These are phyloP conservation scores for Prunus yedoensis DNA, from an alignment of 331 rosid genomes.

Conservation along the genomic window DNA sequence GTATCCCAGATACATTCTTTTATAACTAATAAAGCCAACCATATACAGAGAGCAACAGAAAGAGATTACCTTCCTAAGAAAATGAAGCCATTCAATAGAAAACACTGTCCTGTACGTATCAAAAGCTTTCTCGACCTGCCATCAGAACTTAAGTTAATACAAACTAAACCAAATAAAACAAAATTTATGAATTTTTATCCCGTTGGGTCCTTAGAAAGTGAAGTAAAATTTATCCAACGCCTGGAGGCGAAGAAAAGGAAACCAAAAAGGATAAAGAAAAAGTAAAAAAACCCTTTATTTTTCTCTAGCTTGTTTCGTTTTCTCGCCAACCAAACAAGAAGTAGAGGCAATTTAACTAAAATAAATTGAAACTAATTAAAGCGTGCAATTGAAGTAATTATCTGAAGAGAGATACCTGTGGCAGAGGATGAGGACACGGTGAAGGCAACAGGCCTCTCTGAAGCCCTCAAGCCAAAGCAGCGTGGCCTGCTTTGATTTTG, in stretches of 20 bases:
- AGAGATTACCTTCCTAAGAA: conserved; percentile 77
- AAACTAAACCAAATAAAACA: neutral
- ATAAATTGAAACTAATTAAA: neutral
- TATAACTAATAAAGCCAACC: neutral
- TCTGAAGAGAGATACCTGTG: conserved; percentile 32
- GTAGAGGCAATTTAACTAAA: neutral
- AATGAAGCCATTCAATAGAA: conserved; percentile 81
- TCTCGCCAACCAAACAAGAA: conserved; percentile 21
- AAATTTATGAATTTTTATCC: neutral
- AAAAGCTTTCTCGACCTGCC: conserved; percentile 58
- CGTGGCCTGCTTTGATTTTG: conserved; percentile 36
- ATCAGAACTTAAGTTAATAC: neutral
- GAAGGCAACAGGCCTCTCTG: conserved; percentile 79
- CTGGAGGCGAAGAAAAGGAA: no score
- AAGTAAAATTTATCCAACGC: no score
- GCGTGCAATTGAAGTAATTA: neutral
- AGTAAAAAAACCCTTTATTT: neutral
- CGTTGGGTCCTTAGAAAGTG: no score
- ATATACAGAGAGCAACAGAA: neutral
- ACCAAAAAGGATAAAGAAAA: no score
- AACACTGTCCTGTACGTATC: conserved; percentile 88
- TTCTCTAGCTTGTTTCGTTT: neutral
- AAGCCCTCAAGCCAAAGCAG: conserved; percentile 71
- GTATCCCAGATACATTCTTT: no score
- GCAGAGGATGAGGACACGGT: conserved; percentile 76